phyloP scores from a whole-genome alignment of 768 basidiomycete species.

The Russula dissimulans region DNA sequence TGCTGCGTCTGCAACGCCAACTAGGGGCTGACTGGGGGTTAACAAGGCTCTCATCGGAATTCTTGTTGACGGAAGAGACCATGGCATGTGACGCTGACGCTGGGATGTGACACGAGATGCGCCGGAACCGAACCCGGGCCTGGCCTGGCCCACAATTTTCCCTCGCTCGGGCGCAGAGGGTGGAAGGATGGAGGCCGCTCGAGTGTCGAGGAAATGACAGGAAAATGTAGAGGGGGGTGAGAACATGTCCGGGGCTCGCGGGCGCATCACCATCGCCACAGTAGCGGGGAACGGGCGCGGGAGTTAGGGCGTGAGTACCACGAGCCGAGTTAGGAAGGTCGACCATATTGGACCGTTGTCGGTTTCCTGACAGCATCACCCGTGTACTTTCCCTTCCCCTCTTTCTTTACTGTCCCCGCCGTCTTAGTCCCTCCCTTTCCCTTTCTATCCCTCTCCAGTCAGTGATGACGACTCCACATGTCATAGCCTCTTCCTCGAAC shows the following conservation, averaged over 20 bases:
- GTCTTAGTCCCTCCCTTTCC: slow-evolving; percentile 15
- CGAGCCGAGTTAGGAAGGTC: neutral
- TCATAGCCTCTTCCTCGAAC: slow-evolving; percentile 68
- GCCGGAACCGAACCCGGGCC: too few species aligned
- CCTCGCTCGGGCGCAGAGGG: too few species aligned
- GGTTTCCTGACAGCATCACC: neutral
- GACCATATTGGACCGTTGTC: neutral
- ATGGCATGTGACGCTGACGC: too few species aligned
- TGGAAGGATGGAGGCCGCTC: neutral
- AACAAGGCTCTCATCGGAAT: too few species aligned
- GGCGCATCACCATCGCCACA: neutral
- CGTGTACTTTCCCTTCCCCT: neutral
- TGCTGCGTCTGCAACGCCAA: too few species aligned
- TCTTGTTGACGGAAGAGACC: too few species aligned
- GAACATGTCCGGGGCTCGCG: too few species aligned
- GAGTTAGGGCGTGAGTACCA: neutral
- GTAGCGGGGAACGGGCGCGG: too few species aligned
- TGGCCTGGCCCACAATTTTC: too few species aligned
- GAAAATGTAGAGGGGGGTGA: too few species aligned
- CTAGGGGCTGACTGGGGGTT: too few species aligned
- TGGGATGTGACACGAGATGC: too few species aligned
- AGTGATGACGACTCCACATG: slow-evolving; percentile 72
- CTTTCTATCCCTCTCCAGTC: slow-evolving; percentile 5
- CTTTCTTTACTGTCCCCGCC: slow-evolving; percentile 10
- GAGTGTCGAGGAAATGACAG: neutral